phyloP scores from a whole-genome alignment of 345 rosid genomes.

The Durio zibethinus region DNA sequence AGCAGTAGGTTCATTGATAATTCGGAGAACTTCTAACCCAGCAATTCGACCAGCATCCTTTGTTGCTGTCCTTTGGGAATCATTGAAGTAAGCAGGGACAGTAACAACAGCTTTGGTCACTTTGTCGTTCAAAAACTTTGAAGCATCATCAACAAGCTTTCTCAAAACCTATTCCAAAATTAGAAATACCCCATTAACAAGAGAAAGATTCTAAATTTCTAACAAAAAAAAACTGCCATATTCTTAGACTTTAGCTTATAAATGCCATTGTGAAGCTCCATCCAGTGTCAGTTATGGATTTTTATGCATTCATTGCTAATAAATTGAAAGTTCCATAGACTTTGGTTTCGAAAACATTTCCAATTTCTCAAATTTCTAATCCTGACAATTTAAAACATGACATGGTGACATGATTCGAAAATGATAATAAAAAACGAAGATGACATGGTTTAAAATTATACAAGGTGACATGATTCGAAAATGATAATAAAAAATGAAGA shows the following conservation, averaged over 20 bases:
- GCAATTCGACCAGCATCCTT: conserved; percentile 97
- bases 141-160: conserved; percentile 96
- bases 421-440: no score
- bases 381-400: no score
- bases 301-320: neutral
- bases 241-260: neutral
- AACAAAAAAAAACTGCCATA: neutral
- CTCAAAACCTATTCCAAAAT: conserved; percentile 67
- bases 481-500: no score
- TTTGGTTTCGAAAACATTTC: neutral
- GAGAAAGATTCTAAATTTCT: neutral
- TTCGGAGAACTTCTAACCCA: conserved; percentile 81
- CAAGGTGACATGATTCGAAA: no score
- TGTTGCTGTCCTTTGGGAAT: conserved; percentile 92
- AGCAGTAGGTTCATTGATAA: conserved; percentile 97
- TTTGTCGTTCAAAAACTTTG: conserved; percentile 63
- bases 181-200: neutral
- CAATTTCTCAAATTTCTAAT: neutral
- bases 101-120: conserved; percentile 69
- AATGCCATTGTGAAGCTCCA: neutral
- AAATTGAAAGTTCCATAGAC: neutral
- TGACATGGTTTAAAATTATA: no score
- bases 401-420: no score
- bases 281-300: neutral
- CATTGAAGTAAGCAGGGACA: conserved; percentile 82